Percentiles rank a stretch among this genome's conserved stretches.
Conservation (phyloP, 306 rosid genomes). For the Vigna angularis region DNA sequence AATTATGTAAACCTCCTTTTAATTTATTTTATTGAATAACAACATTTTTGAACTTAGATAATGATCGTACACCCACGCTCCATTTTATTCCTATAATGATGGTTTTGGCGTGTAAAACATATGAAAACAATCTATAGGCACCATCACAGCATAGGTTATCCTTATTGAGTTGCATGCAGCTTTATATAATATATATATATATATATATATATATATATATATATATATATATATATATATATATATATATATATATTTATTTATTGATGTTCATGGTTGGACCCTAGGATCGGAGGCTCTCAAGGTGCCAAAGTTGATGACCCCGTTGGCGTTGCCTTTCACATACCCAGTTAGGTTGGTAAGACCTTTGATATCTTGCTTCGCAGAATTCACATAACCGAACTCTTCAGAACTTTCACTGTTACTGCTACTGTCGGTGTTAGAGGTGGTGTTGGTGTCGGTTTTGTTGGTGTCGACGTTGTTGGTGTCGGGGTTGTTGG, state of each 20-base stretch:
- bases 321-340: conserved; percentile 56
- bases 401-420: neutral
- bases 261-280: conserved; percentile 16
- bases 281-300: neutral
- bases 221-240: no score
- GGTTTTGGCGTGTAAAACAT: neutral
- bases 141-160: conserved; percentile 1
- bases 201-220: no score
- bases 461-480: no score
- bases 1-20: neutral
- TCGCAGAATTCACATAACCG: conserved; percentile 20
- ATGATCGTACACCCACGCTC: neutral
- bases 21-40: neutral
- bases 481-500: no score
- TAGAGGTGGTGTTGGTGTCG: no score
- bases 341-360: conserved; percentile 52
- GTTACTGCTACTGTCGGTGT: no score
- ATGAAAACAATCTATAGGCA: neutral
- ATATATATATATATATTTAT: no score
- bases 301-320: conserved; percentile 50
- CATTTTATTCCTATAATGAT: neutral
- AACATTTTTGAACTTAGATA: neutral
- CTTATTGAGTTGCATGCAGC: no score
- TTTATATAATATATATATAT: no score
- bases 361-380: conserved; percentile 51